phyloP scores from a whole-genome alignment of 176 grass and related monocot genomes.

The Zizania latifolia region DNA sequence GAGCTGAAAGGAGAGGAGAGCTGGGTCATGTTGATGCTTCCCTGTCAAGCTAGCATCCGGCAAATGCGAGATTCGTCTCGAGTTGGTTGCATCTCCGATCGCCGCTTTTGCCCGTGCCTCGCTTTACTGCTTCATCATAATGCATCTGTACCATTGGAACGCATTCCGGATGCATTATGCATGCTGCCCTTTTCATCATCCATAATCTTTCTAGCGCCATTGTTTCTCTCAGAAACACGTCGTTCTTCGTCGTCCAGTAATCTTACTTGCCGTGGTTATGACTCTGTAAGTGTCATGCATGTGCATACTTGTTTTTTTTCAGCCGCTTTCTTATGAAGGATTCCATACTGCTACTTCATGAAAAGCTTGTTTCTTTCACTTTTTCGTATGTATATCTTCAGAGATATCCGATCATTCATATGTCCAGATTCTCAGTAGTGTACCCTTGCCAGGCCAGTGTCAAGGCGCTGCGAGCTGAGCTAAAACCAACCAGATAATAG shows the following conservation, averaged over 20 bases:
- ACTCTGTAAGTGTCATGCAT: not conserved
- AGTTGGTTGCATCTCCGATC: not conserved
- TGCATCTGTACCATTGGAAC: conserved; percentile 22
- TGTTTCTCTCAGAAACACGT: not conserved
- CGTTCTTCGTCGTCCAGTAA: conserved; percentile 14
- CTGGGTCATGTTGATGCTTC: not conserved
- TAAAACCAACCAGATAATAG: not conserved
- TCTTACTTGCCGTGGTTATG: not conserved
- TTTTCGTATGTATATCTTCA: not conserved
- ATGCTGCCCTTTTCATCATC: not conserved
- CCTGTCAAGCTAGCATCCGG: conserved; percentile 30
- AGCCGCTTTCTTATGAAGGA: not conserved
- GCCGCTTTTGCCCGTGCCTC: conserved; percentile 21
- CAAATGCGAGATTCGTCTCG: conserved; percentile 22
- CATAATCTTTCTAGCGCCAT: conserved; percentile 2
- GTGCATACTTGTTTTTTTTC: too few species aligned
- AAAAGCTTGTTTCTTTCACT: not conserved
- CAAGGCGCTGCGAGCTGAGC: not conserved
- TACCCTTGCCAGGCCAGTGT: not conserved
- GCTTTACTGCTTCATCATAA: conserved; percentile 22
- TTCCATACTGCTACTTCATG: not conserved
- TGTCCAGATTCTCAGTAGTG: not conserved
- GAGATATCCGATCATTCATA: not conserved
- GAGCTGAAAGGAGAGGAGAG: conserved; percentile 8
- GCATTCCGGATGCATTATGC: conserved; percentile 11